Percentiles rank a stretch among this genome's conserved stretches.
phyloP scores from a whole-genome alignment of 1,284 basidiomycete genomes.

The Sporisorium iseilematis-ciliati region DNA sequence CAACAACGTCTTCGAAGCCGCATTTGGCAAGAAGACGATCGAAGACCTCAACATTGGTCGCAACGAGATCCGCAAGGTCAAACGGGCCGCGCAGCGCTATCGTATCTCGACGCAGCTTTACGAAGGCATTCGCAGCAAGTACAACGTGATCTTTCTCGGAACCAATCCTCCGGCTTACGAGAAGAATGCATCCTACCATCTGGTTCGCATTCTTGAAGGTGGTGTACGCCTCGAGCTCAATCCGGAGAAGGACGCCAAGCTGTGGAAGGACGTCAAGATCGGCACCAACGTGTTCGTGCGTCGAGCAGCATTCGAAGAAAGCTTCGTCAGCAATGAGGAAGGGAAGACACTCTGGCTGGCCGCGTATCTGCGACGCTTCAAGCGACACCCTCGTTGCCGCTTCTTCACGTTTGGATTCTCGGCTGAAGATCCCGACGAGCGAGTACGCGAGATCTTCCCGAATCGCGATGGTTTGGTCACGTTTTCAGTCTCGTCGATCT shows the following conservation, averaged over 20 bases:
- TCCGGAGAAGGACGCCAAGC: conserved; percentile 21
- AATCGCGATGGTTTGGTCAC: conserved; percentile 31
- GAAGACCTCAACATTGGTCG: conserved; percentile 23
- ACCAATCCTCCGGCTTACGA: conserved; percentile 27
- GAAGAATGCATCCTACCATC: conserved; percentile 24
- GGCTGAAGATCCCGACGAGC: conserved; percentile 34
- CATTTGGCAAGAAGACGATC: conserved; percentile 16
- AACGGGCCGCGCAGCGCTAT: conserved; percentile 30
- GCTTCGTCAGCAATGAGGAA: conserved; percentile 1
- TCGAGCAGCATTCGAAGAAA: conserved; percentile 22
- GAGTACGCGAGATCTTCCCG: conserved; percentile 37
- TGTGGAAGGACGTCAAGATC: conserved; percentile 20
- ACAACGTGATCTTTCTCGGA: conserved; percentile 44
- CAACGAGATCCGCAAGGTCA: conserved; percentile 28
- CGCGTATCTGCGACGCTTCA: conserved; percentile 33
- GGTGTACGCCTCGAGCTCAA: conserved; percentile 19
- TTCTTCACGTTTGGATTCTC: conserved; percentile 45
- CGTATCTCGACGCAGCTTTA: conserved; percentile 16
- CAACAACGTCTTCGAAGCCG: conserved; percentile 16
- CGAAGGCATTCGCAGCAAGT: conserved; percentile 31
- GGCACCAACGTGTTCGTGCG: conserved; percentile 37
- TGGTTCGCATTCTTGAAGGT: conserved; percentile 43
- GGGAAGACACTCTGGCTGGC: conserved; percentile 11
- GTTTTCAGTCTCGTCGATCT: conserved; percentile 35
- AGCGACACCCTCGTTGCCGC: conserved; percentile 29